Evolutionary conservation across 1,284 basidiomycete species (phyloP), one percentile per base, ranked within the genome.

Genomic region (Cystobasidium sp.): DNA sequence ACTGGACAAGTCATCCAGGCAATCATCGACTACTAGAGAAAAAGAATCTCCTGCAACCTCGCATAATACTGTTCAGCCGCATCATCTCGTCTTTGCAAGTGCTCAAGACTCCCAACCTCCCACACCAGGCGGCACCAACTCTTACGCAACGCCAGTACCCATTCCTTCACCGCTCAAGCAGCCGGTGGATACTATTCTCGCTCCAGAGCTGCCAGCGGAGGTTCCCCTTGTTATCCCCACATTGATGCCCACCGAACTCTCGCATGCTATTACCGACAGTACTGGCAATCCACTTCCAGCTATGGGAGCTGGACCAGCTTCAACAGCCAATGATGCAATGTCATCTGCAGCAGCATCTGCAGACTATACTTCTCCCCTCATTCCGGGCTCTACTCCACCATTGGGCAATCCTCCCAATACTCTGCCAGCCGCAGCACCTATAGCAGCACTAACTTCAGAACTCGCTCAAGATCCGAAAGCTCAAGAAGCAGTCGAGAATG

Each of bases 401-500:
- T 52, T 73, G 18, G 63, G 63, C 16, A 66, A 66, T 55, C 77
- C 44, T 76, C 78, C 61, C 68, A 79, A 43, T 76, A 78, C 59
- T 74, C 78, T 51, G 70, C 78, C 43, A 56, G 76, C 39, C 58
- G 79, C 47, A 58, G 78, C 79, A 2, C 79, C 79, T 22, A 44
- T 69, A n/a, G 77, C 77, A 2, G 79, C 77, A 51, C 75, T 79
- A 43, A 78, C 78, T 46, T 78, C 77, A 43, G 73, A 74, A 12
- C 65, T 79, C 31, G 67, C 79, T 9, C 68, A 72, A 14, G 77
- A 80, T 6, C 76, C 78, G 18, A 75, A 75, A 3, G 77, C 75
- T n/a, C 77, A 79, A 18, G 76, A 79, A 64, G 78, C 75, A 41
- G 62, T 80, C 24, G 63, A 78, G n/a, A 77, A 77, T 0, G 80